These are phyloP conservation scores for Calonectria hawksworthii DNA, from an alignment of 2,329 filamentous ascomycete genomes.

Conservation along the genomic window DNA sequence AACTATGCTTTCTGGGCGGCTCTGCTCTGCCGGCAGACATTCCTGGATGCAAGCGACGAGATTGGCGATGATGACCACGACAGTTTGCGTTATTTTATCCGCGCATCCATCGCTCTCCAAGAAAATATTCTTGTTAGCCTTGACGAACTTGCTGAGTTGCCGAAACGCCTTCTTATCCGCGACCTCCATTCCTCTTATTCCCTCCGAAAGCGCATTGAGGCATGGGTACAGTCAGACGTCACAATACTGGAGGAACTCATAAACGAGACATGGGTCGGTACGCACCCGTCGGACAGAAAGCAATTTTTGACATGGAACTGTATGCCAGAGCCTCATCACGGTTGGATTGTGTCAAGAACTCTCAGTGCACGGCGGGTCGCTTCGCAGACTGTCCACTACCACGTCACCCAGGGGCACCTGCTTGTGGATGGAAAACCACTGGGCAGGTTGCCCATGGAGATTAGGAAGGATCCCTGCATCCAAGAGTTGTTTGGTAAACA, in stretches of 20 bases:
- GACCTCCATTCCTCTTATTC: conserved; percentile 41
- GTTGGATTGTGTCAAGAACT: conserved; percentile 24
- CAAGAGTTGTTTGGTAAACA: not conserved
- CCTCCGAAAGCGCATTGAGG: not conserved
- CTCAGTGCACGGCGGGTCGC: not conserved
- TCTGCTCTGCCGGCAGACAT: conserved; percentile 64
- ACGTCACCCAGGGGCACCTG: conserved; percentile 46
- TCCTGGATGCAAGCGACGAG: conserved; percentile 30
- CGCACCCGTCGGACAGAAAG: conserved; percentile 29
- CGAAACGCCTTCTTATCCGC: conserved; percentile 37
- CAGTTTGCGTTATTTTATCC: conserved; percentile 35
- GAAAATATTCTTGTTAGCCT: conserved; percentile 44
- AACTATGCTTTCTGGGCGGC: conserved; percentile 68
- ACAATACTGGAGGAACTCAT: conserved; percentile 18
- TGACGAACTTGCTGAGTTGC: conserved; percentile 28
- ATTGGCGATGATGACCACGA: conserved; percentile 19
- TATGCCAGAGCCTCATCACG: conserved; percentile 30
- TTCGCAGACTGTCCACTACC: conserved; percentile 48
- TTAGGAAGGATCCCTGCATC: not conserved
- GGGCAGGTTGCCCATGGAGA: conserved; percentile 30
- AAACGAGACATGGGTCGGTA: conserved; percentile 25
- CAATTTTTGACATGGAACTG: conserved; percentile 41
- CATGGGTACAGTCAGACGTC: not conserved
- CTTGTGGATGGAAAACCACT: conserved; percentile 52
- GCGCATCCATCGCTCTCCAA: conserved; percentile 41